Conservation (phyloP, 148 eudicot species). For the Chenopodium formosanum region DNA sequence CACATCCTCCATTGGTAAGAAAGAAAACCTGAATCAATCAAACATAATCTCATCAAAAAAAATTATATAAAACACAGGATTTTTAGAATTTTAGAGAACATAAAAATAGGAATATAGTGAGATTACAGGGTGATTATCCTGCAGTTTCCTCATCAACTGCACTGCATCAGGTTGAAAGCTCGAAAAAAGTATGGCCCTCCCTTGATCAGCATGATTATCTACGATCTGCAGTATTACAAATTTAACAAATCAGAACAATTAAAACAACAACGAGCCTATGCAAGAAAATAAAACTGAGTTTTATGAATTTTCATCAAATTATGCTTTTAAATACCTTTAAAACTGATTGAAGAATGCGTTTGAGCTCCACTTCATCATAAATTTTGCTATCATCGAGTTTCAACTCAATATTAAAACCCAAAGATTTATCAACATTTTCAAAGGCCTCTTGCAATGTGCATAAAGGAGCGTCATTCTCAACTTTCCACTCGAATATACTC, state of each 20-base stretch:
- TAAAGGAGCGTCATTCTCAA: constrained; percentile 42
- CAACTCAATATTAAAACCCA: constrained; percentile 50
- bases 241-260: background rate
- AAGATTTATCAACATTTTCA: constrained; percentile 29
- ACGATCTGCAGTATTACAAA: constrained; percentile 22
- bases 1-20: constrained; percentile 51
- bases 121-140: constrained; percentile 43
- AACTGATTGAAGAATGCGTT: constrained; percentile 27
- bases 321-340: constrained; percentile 20
- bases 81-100: background rate
- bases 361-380: constrained; percentile 31
- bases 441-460: constrained; percentile 53
- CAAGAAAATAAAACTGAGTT: background rate
- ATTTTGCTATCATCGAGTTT: constrained; percentile 40
- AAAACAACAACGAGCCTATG: background rate
- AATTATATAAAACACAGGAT: background rate
- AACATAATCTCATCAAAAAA: background rate
- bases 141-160: constrained; percentile 37
- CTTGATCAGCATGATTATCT: constrained; percentile 26
- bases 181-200: constrained; percentile 41
- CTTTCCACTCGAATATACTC: constrained; percentile 42
- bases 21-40: constrained; percentile 35
- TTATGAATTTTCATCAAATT: background rate
- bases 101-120: background rate
- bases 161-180: constrained; percentile 58